Evolutionary conservation across 352 stramenopile species (phyloP).

Genomic region (Chloridella minuta): DNA sequence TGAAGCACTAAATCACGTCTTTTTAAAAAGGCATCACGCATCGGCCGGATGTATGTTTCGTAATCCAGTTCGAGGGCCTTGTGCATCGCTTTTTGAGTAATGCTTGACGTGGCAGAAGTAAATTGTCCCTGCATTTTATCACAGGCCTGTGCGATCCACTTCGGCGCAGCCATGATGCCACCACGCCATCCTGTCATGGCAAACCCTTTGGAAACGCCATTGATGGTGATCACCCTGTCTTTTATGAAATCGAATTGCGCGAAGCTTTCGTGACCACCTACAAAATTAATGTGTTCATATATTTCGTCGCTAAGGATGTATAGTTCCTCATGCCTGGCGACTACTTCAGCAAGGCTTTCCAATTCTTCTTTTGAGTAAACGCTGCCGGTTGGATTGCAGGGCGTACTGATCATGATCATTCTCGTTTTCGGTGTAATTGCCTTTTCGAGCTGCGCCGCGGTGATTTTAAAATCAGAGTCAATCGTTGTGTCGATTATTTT

Average conservation of each 20-base stretch:
- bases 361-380: slow-evolving; percentile 26
- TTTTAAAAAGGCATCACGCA: too few species aligned
- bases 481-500: slow-evolving; percentile 55
- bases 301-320: slow-evolving; percentile 64
- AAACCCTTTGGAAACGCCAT: slow-evolving; percentile 57
- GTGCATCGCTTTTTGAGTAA: too few species aligned
- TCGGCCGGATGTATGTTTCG: too few species aligned
- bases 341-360: slow-evolving; percentile 23
- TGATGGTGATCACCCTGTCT: too few species aligned
- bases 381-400: slow-evolving; percentile 60
- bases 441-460: slow-evolving; percentile 33
- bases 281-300: slow-evolving; percentile 70
- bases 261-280: too few species aligned
- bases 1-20: too few species aligned
- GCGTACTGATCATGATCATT: slow-evolving; percentile 68
- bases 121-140: too few species aligned
- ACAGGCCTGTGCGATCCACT: too few species aligned
- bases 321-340: slow-evolving; percentile 27
- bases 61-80: too few species aligned
- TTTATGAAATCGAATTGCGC: too few species aligned
- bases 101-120: too few species aligned
- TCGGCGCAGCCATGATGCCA: too few species aligned
- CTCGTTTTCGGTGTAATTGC: slow-evolving; percentile 30
- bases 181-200: slow-evolving; percentile 74
- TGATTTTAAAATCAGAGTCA: slow-evolving; percentile 54